Evolutionary conservation across 257 asterid species (phyloP).

Genomic region (Solanum medicagineum): DNA sequence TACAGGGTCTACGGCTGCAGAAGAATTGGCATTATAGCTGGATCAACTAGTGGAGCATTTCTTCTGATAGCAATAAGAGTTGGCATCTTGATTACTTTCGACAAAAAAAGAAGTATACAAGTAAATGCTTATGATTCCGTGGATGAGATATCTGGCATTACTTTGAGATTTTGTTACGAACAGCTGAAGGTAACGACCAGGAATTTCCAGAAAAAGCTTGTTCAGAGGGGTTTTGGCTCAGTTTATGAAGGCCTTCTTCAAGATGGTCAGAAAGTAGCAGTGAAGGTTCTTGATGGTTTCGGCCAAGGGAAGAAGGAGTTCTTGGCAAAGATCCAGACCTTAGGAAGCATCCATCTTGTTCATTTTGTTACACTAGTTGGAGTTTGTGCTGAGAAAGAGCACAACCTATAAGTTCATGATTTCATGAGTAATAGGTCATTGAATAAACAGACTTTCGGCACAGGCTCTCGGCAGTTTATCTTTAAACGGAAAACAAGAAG

Average conservation of each 20-base stretch:
- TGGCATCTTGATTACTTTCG: background rate
- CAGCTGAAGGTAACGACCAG: background rate
- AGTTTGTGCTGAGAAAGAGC: constrained; percentile 15
- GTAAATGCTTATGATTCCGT: constrained; percentile 6
- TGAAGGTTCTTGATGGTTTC: constrained; percentile 15
- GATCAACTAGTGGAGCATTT: background rate
- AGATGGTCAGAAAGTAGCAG: constrained; percentile 14
- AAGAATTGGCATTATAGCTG: background rate
- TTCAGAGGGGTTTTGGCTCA: constrained; percentile 13
- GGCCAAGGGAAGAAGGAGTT: constrained; percentile 12
- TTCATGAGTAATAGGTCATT: constrained; percentile 17
- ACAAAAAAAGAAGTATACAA: background rate
- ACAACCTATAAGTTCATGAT: constrained; percentile 13
- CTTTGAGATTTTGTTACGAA: constrained; percentile 5
- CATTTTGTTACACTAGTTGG: constrained; percentile 13
- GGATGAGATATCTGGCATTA: constrained; percentile 4
- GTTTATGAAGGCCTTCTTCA: constrained; percentile 9
- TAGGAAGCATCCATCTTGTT: constrained; percentile 14
- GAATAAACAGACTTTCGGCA: constrained; percentile 8
- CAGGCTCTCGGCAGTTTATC: background rate
- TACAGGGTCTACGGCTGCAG: background rate
- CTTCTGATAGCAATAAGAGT: background rate
- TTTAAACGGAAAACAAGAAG: constrained; percentile 9
- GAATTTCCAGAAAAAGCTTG: constrained; percentile 10
- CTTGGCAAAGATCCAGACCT: constrained; percentile 12